These are phyloP conservation scores for Nidularia pulvinata DNA, from an alignment of 768 basidiomycete genomes.

Conservation along the genomic window DNA sequence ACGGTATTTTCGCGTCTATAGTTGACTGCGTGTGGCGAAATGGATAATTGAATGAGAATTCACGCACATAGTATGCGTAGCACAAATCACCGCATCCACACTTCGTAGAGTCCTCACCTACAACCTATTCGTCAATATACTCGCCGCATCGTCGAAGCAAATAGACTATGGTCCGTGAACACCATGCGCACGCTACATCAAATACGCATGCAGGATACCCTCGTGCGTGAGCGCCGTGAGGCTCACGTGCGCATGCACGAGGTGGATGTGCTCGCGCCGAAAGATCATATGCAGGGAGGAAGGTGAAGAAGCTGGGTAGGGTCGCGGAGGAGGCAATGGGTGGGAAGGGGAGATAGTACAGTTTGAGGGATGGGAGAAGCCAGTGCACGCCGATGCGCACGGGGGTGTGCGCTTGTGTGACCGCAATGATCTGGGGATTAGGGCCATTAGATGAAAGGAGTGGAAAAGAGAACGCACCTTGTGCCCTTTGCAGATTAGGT, in stretches of 20 bases:
- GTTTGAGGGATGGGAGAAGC: conserved; percentile 85
- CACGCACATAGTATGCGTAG: conserved; percentile 90
- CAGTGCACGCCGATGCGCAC: conserved; percentile 90
- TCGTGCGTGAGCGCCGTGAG: conserved; percentile 92
- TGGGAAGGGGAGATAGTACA: conserved; percentile 91
- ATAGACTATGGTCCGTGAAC: conserved; percentile 96
- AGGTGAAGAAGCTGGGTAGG: conserved; percentile 91
- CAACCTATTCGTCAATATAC: conserved; percentile 96
- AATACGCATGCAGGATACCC: conserved; percentile 85
- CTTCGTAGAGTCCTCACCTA: conserved; percentile 84
- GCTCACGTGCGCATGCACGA: conserved; percentile 92
- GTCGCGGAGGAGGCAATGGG: conserved; percentile 93
- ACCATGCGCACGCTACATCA: conserved; percentile 88
- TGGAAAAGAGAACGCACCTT: conserved; percentile 46
- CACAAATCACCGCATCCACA: conserved; percentile 94
- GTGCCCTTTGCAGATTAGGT: conserved; percentile 82
- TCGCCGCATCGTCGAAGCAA: conserved; percentile 96
- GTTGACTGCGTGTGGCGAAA: too few species aligned
- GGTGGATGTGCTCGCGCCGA: conserved; percentile 79
- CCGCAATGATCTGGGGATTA: conserved; percentile 76
- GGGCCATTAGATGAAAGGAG: not conserved
- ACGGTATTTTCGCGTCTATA: conserved; percentile 96
- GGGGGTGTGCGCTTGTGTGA: conserved; percentile 90
- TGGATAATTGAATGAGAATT: not conserved
- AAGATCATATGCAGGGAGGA: conserved; percentile 85